Conservation (phyloP, 2,329 filamentous ascomycete genomes). For the Fusarium sp. region DNA sequence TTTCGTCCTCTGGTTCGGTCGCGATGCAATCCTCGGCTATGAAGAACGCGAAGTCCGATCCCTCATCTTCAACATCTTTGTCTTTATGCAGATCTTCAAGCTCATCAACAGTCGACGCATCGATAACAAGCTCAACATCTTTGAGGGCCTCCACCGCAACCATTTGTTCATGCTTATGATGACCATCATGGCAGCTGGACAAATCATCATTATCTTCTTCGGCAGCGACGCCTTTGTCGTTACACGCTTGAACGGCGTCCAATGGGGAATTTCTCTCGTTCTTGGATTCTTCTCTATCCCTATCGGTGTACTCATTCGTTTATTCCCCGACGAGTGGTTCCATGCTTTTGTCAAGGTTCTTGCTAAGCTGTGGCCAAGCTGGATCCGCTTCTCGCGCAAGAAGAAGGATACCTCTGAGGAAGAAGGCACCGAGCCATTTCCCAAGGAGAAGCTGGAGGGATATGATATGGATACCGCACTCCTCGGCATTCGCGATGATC, state of each 20-base stretch:
- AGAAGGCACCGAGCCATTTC: constrained; percentile 12
- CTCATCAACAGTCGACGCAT: constrained; percentile 72
- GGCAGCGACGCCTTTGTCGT: constrained; percentile 76
- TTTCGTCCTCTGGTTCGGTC: constrained; percentile 68
- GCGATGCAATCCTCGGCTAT: constrained; percentile 59
- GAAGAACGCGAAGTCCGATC: constrained; percentile 56
- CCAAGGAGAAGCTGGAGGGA: constrained; percentile 20
- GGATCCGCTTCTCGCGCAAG: constrained; percentile 24
- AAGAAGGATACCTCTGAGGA: constrained; percentile 20
- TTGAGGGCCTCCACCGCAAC: constrained; percentile 68
- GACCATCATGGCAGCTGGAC: constrained; percentile 43
- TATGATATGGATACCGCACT: constrained; percentile 33
- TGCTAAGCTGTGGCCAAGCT: constrained; percentile 28
- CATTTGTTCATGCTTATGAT: constrained; percentile 40
- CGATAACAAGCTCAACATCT: constrained; percentile 89
- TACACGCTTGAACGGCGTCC: constrained; percentile 65
- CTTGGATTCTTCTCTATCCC: constrained; percentile 80
- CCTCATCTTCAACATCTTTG: constrained; percentile 74
- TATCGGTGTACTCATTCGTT: constrained; percentile 75
- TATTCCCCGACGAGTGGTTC: constrained; percentile 72
- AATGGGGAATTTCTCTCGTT: constrained; percentile 85
- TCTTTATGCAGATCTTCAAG: constrained; percentile 79
- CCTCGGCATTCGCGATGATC: constrained; percentile 29
- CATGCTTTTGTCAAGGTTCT: constrained; percentile 14
- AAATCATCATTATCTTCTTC: constrained; percentile 37